Conservation (phyloP, 768 basidiomycete species). For the Asterophora parasitica region DNA sequence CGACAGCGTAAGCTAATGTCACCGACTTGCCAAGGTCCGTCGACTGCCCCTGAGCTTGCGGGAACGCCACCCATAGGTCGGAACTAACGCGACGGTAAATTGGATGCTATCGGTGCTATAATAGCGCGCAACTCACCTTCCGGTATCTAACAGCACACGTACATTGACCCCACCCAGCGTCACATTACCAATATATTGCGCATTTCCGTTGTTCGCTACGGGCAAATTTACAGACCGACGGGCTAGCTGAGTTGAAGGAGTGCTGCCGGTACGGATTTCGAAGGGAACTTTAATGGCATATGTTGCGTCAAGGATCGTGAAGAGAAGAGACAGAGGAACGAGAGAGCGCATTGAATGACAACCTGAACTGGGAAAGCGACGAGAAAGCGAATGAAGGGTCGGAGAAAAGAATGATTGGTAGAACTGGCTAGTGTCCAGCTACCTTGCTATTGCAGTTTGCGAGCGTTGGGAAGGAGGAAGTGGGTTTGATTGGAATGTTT, state of each 20-base stretch:
- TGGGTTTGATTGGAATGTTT: no score
- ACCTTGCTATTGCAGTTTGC: constrained; percentile 1
- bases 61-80: constrained; percentile 68
- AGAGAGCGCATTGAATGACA: constrained; percentile 32
- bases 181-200: constrained; percentile 69
- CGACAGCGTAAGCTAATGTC: constrained; percentile 65
- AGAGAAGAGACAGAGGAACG: constrained; percentile 39
- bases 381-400: constrained; percentile 19
- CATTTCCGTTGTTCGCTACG: constrained; percentile 62
- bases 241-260: constrained; percentile 20
- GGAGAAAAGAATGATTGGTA: constrained; percentile 15
- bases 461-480: constrained; percentile 1
- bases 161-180: constrained; percentile 56
- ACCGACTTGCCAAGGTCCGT: constrained; percentile 53
- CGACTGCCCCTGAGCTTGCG: constrained; percentile 39
- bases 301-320: constrained; percentile 33
- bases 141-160: constrained; percentile 69
- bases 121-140: constrained; percentile 44
- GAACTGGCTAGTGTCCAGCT: constrained; percentile 5
- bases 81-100: constrained; percentile 38
- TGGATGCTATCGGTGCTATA: neutral
- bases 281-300: constrained; percentile 37
- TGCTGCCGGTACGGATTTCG: constrained; percentile 26
- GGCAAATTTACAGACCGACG: constrained; percentile 35
- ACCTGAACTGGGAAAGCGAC: constrained; percentile 13